Evolutionary conservation across 2,329 filamentous ascomycete species (phyloP).

Genomic region (Tolypocladium paradoxum): DNA sequence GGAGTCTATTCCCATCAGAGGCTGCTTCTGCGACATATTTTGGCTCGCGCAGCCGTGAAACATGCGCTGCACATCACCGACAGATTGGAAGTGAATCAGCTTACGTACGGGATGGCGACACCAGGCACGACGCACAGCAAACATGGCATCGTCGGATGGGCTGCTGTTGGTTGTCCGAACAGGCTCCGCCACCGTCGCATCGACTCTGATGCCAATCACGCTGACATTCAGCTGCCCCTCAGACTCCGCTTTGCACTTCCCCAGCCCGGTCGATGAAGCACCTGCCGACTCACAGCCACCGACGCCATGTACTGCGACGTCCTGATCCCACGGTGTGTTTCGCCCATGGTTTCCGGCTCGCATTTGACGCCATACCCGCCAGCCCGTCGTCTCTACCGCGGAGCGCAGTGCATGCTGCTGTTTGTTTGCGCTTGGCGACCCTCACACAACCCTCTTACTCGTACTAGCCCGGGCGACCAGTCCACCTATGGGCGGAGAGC

Average conservation of each 20-base stretch:
- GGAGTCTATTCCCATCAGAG: background rate
- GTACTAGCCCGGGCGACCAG: background rate
- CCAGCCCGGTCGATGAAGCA: constrained; percentile 1
- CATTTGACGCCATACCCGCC: constrained; percentile 9
- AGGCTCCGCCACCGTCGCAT: constrained; percentile 10
- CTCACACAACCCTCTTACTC: background rate
- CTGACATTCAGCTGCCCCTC: constrained; percentile 3
- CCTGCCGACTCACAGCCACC: constrained; percentile 5
- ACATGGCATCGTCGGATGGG: background rate
- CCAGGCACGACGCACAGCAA: background rate
- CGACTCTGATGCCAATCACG: constrained; percentile 4
- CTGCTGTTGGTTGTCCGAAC: constrained; percentile 3
- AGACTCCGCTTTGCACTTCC: background rate
- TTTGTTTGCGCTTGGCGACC: background rate
- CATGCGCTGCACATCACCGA: background rate
- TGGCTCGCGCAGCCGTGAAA: background rate
- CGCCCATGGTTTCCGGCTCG: background rate
- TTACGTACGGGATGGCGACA: background rate
- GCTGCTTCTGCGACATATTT: background rate
- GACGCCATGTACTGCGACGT: constrained; percentile 1
- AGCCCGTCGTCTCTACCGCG: background rate
- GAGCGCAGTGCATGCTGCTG: background rate
- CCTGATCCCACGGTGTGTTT: background rate
- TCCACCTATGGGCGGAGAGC: background rate
- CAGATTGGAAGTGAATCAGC: background rate